Conservation (phyloP, 176 grass and related monocot genomes). For the Oryza brachyantha region DNA sequence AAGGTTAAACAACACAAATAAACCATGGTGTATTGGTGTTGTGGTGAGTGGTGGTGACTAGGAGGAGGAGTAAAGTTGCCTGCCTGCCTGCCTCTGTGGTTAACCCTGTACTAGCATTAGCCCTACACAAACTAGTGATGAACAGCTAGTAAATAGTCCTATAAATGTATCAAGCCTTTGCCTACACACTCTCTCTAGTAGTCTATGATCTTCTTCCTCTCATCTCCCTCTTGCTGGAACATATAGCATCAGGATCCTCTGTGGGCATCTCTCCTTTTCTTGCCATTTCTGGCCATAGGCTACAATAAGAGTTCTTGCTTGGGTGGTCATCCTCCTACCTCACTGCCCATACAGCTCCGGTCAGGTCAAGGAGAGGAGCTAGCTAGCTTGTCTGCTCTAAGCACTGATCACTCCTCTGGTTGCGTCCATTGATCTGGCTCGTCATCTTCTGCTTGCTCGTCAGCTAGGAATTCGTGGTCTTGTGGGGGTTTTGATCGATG, state of each 20-base stretch:
- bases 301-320: slow-evolving; percentile 37
- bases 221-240: slow-evolving; percentile 29
- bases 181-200: slow-evolving; percentile 13
- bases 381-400: slow-evolving; percentile 12
- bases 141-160: slow-evolving; percentile 39
- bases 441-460: background rate
- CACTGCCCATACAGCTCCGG: slow-evolving; percentile 32
- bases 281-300: slow-evolving; percentile 38
- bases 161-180: slow-evolving; percentile 45
- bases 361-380: slow-evolving; percentile 25
- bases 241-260: slow-evolving; percentile 40
- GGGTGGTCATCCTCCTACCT: slow-evolving; percentile 21
- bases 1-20: slow-evolving; percentile 24
- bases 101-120: slow-evolving; percentile 17
- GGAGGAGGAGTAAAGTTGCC: slow-evolving; percentile 34
- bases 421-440: slow-evolving; percentile 11
- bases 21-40: slow-evolving; percentile 18
- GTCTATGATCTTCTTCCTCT: slow-evolving; percentile 32
- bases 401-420: slow-evolving; percentile 5
- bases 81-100: background rate
- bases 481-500: slow-evolving; percentile 19
- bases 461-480: background rate
- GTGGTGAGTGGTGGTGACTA: slow-evolving; percentile 18
- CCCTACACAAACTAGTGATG: slow-evolving; percentile 39
- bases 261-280: slow-evolving; percentile 41